Percentiles rank a stretch among this genome's conserved stretches.
Evolutionary conservation across 1,284 basidiomycete genomes (phyloP).

Genomic region (Tilletia caries): DNA sequence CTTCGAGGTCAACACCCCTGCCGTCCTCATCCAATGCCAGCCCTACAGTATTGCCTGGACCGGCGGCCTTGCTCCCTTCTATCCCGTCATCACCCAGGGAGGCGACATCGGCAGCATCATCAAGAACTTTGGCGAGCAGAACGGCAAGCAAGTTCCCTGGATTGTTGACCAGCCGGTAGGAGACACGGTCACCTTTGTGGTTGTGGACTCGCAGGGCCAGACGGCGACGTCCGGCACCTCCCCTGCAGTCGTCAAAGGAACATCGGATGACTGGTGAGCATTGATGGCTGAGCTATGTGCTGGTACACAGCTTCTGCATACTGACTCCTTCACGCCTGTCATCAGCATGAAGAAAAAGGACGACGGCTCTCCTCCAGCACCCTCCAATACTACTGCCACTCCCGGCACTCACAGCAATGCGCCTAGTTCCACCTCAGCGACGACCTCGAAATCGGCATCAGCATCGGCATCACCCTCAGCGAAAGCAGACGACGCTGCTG

Average conservation of each 20-base stretch:
- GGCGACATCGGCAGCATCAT: conserved; percentile 9
- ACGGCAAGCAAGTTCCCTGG: background rate
- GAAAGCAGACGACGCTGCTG: too few relatives aligned
- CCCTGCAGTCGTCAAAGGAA: conserved; percentile 23
- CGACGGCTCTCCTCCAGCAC: too few relatives aligned
- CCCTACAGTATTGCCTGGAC: conserved; percentile 31
- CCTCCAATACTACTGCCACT: too few relatives aligned
- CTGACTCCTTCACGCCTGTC: background rate
- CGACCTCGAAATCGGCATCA: too few relatives aligned
- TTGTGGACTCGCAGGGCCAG: conserved; percentile 25
- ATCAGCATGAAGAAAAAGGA: too few relatives aligned
- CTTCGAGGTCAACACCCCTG: conserved; percentile 30
- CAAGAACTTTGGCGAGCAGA: background rate
- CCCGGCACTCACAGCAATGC: too few relatives aligned
- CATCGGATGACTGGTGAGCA: conserved; percentile 23
- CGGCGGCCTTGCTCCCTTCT: conserved; percentile 11
- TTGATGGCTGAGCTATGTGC: background rate
- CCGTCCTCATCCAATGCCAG: conserved; percentile 34
- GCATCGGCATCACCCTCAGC: too few relatives aligned
- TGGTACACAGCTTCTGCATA: conserved; percentile 16
- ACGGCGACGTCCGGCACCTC: conserved; percentile 21
- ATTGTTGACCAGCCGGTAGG: conserved; percentile 17
- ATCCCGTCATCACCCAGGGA: background rate
- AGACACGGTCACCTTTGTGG: conserved; percentile 24
- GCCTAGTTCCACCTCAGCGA: too few relatives aligned